A percentile compares a stretch with the other conserved stretches of the same genome.
Conservation (phyloP, 1,139 yeast genomes). For the Debaryomyces sp. region DNA sequence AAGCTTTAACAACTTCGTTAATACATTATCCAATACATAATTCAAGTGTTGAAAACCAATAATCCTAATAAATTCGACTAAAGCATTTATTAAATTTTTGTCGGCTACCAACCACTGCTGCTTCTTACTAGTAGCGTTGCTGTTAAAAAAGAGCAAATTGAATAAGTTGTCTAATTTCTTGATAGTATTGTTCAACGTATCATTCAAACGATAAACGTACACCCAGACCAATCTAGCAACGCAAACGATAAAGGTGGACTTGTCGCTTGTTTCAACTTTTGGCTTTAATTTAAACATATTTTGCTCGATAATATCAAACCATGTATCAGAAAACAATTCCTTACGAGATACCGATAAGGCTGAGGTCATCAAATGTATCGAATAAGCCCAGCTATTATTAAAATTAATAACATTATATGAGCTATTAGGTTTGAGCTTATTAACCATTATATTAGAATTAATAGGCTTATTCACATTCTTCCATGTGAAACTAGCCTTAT, state of each 20-base stretch:
- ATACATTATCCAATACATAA: slow-evolving; percentile 74
- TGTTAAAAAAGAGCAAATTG: slow-evolving; percentile 54
- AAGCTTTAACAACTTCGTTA: slow-evolving; percentile 60
- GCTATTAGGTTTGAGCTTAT: background rate
- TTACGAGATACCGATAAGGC: slow-evolving; percentile 81
- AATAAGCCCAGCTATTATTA: slow-evolving; percentile 67
- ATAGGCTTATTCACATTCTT: slow-evolving; percentile 18
- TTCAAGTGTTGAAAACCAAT: slow-evolving; percentile 81
- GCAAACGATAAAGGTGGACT: slow-evolving; percentile 63
- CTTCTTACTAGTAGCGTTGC: slow-evolving; percentile 51
- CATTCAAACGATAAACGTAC: slow-evolving; percentile 81
- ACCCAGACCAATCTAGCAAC: slow-evolving; percentile 85
- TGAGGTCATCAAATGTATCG: slow-evolving; percentile 71
- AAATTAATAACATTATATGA: slow-evolving; percentile 1
- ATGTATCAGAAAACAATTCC: slow-evolving; percentile 70
- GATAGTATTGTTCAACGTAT: slow-evolving; percentile 83
- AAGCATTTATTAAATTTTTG: slow-evolving; percentile 58
- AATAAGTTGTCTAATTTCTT: slow-evolving; percentile 56
- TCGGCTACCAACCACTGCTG: slow-evolving; percentile 75
- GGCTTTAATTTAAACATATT: slow-evolving; percentile 41
- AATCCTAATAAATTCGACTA: slow-evolving; percentile 72
- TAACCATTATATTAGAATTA: background rate
- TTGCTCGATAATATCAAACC: slow-evolving; percentile 71
- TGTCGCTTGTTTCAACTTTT: slow-evolving; percentile 54
- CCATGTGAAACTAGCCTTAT: slow-evolving; percentile 49